Base-by-base conservation (phyloP, 768 basidiomycete species). In the Boletus insuetus region DNA sequence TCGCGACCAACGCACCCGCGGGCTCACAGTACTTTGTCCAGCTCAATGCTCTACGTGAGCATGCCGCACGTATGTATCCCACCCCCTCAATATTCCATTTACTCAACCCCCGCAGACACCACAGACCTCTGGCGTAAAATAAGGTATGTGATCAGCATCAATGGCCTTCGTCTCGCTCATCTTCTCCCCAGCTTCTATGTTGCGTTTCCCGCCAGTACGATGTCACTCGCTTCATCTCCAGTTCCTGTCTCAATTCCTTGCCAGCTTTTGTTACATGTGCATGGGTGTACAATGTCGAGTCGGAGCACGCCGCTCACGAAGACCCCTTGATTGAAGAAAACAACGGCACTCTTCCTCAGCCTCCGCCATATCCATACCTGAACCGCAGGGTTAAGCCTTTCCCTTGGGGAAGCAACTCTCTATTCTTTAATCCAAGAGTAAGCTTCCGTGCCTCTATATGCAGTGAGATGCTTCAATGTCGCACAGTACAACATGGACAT, bases 81-180 rank as follows among this genome's bases (percentile, higher is more conserved):
- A 10, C 38, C 24, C 34, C 49, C 40, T 41, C 38, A 6, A 35
- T 34, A 7, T 43, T 59, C 17, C 50, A 46, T 56, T 44, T 19
- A 41, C 61, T 60, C 58, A 64, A 16, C 40, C 31, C 17, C 26
- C 38, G 41, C 64, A 94, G 91, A 84, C 55, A 87, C 90, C 29
- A 75, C 87, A 48, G 79, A 86, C 52, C 82, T 94, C 60, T 94
- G 91, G 91, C 85, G 89, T 67, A 91, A 86, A 77, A 89, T 94
- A 70, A 89, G 88, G 90, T 87, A 67, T 47, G 80, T 68, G 7
- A n/a, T 38, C 26, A 26, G 35, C 16, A 26, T 29, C 3, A 45
- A 26, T 38, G 22, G 13, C 3, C 49, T 29, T 35, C 41, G 12
- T 44, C 49, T 54, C 29, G 38, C 56, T 62, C 42, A 61, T 51